These are phyloP conservation scores for Penicillium sp. DNA, from an alignment of 2,329 filamentous ascomycete species.

Conservation along the genomic window DNA sequence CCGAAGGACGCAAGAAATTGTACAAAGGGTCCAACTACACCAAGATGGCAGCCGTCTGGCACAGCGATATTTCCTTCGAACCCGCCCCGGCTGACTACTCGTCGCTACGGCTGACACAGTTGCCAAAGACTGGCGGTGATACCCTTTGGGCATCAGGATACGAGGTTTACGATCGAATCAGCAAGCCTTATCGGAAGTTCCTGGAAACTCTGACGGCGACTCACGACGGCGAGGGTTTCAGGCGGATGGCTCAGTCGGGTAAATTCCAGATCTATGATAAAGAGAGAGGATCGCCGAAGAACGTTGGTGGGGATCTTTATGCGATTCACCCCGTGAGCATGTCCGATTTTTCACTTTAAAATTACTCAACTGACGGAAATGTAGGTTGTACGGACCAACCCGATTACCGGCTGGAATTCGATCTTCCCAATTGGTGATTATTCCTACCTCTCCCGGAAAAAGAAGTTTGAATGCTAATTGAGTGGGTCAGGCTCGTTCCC, in stretches of 20 bases:
- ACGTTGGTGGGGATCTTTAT: conserved; percentile 56
- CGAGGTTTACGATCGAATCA: conserved; percentile 46
- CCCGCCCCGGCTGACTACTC: conserved; percentile 49
- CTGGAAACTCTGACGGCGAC: conserved; percentile 43
- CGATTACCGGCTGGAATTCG: conserved; percentile 40
- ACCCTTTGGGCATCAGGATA: conserved; percentile 49
- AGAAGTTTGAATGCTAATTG: background rate
- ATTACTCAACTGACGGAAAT: background rate
- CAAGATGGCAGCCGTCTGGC: conserved; percentile 46
- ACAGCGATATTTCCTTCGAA: conserved; percentile 52
- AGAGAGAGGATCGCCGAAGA: conserved; percentile 56
- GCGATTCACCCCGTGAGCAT: conserved; percentile 43
- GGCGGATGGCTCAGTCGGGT: conserved; percentile 30
- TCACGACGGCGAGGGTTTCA: conserved; percentile 32
- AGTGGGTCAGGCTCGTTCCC: conserved; percentile 11
- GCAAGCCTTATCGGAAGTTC: conserved; percentile 41
- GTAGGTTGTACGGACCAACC: conserved; percentile 56
- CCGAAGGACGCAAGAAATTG: conserved; percentile 42
- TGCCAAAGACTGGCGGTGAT: conserved; percentile 45
- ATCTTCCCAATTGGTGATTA: conserved; percentile 35
- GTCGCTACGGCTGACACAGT: conserved; percentile 47
- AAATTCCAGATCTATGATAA: conserved; percentile 34
- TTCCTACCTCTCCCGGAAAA: no score
- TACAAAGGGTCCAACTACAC: conserved; percentile 38
- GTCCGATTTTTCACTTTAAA: background rate